Evolutionary conservation across 2,329 filamentous ascomycete genomes (phyloP).

Genomic region (Talaromyces sp.): DNA sequence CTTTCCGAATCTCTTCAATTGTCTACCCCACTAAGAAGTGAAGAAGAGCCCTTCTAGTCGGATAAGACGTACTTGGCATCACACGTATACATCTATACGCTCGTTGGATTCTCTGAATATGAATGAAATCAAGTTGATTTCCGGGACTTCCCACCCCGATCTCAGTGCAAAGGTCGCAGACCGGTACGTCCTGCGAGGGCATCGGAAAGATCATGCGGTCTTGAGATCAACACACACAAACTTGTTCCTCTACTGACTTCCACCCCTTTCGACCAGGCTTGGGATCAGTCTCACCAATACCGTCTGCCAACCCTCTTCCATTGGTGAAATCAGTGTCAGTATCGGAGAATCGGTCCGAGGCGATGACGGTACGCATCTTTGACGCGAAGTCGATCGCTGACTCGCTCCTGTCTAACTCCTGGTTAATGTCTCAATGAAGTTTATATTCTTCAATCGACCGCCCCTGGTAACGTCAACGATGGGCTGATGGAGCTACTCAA

Average conservation of each 20-base stretch:
- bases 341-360: slow-evolving; percentile 95
- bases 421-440: slow-evolving; percentile 48
- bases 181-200: slow-evolving; percentile 47
- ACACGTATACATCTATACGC: neutral
- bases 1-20: neutral
- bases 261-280: slow-evolving; percentile 44
- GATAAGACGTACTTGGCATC: neutral
- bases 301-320: slow-evolving; percentile 64
- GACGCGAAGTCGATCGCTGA: slow-evolving; percentile 13
- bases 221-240: neutral
- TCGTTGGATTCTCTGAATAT: neutral
- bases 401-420: slow-evolving; percentile 13
- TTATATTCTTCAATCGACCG: slow-evolving; percentile 93
- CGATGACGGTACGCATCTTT: slow-evolving; percentile 68
- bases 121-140: slow-evolving; percentile 71
- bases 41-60: neutral
- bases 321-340: slow-evolving; percentile 64
- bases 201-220: neutral
- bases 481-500: slow-evolving; percentile 96
- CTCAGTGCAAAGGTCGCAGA: slow-evolving; percentile 66
- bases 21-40: neutral
- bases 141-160: slow-evolving; percentile 69
- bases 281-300: slow-evolving; percentile 66
- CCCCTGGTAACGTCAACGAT: slow-evolving; percentile 93
- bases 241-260: neutral